These are phyloP conservation scores for Tricholomella constricta DNA, from an alignment of 768 basidiomycete species.

Conservation along the genomic window DNA sequence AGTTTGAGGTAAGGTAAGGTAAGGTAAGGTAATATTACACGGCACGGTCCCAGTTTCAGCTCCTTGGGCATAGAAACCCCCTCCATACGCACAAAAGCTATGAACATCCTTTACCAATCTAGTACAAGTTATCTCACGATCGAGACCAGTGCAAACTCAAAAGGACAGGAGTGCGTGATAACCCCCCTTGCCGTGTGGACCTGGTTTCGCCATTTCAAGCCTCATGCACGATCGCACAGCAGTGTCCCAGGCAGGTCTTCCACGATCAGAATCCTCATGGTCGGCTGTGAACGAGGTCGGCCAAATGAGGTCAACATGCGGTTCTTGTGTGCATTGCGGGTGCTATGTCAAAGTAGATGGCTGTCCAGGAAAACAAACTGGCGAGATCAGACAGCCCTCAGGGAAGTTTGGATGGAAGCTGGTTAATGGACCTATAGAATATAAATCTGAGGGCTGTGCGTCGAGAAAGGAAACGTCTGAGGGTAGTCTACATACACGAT, in stretches of 20 bases:
- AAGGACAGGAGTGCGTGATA: too few relatives aligned
- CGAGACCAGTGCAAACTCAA: not conserved
- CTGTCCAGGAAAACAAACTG: not conserved
- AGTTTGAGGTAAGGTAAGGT: too few relatives aligned
- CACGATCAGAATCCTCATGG: not conserved
- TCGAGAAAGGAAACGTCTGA: not conserved
- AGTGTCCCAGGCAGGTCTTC: not conserved
- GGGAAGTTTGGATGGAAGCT: not conserved
- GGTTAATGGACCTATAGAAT: not conserved
- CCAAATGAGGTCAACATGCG: slow-evolving; percentile 10
- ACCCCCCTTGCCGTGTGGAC: too few relatives aligned
- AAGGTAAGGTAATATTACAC: too few relatives aligned
- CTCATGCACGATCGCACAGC: not conserved
- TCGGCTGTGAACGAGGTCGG: not conserved
- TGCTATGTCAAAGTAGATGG: not conserved
- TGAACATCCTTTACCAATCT: too few relatives aligned
- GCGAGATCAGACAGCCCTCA: not conserved
- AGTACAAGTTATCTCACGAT: not conserved
- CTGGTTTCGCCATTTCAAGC: not conserved
- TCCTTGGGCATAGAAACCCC: too few relatives aligned
- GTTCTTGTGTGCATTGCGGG: slow-evolving; percentile 1
- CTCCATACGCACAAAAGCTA: too few relatives aligned
- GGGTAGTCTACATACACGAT: slow-evolving; percentile 10
- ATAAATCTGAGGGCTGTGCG: too few relatives aligned
- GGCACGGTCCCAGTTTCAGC: too few relatives aligned